Base-by-base conservation (phyloP, 108 stramenopile genomes). In the Pseudonitzschia multistriata region DNA sequence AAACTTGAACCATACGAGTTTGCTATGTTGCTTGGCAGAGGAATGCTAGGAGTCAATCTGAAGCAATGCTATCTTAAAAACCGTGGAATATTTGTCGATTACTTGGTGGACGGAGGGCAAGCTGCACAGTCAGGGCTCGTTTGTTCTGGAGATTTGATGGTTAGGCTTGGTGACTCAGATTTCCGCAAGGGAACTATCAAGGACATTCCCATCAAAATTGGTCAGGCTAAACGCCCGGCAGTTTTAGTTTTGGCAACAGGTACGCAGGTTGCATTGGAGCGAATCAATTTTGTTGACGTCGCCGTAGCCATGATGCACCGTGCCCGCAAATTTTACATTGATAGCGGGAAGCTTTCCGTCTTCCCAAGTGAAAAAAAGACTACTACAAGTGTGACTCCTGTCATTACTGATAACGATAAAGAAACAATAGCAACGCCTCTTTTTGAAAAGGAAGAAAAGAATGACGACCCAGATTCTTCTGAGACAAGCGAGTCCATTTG, bases 81-180 rank as follows among this genome's bases (percentile, higher is more conserved):
- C 45, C 83, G 82, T 65, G 93, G 93, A 17, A 87, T 91, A 0
- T 94, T 81, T 72, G 82, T 94, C 21, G 93, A 94, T 74, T 89
- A 73, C 52, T 37, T 90, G 14, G 81, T 91, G 19, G 71, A 76
- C 5, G 83, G 88, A n/a, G 88, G 93, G 14, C 81, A 88, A 33
- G 93, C 93, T 2, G 77, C 88, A 30, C 48, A 70, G 37, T 86
- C 87, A 10, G 84, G 87, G 15, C 83, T 89, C 17, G 80, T 91
- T 25, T 72, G 72, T 22, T 76, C 83, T 30, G 93, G 93, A 14
- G 93, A 94, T 72, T 48, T 67, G 39, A 62, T 90, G 24, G 68
- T 86, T 21, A 79, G 74, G 37, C 77, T 94, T 74, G 93, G 93
- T 28, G 71, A 79, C 27, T 56, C 79, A 11, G 82, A 83, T 80